phyloP scores from a whole-genome alignment of 495 filamentous ascomycete species.

The Podospora pseudoanserina region DNA sequence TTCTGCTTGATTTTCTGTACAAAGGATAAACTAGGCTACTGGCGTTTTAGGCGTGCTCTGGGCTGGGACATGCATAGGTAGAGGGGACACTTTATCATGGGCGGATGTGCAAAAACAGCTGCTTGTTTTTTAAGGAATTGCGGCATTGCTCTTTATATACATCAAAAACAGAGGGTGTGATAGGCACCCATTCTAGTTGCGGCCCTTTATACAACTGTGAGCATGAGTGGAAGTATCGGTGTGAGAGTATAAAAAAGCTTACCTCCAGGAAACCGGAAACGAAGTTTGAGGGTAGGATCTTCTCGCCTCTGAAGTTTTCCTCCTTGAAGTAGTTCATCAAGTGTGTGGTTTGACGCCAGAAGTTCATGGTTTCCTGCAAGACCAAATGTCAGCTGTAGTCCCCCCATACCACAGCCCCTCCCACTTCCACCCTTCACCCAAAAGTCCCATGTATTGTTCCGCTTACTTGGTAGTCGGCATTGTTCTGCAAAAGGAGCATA shows the following conservation, averaged over 20 bases:
- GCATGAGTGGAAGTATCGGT: not conserved
- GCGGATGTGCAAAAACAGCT: not conserved
- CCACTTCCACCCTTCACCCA: not conserved
- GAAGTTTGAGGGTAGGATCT: conserved; percentile 78
- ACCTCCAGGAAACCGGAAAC: conserved; percentile 92
- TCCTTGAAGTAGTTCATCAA: conserved; percentile 94
- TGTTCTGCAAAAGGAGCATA: conserved; percentile 79
- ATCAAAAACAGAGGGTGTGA: conserved; percentile 24
- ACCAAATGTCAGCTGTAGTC: conserved; percentile 12
- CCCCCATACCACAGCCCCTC: not conserved
- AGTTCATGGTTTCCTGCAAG: conserved; percentile 92
- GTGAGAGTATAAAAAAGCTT: conserved; percentile 20
- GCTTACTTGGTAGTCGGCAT: conserved; percentile 80
- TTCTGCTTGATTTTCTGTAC: conserved; percentile 1
- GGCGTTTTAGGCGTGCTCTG: conserved; percentile 30
- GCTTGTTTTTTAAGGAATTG: conserved; percentile 12
- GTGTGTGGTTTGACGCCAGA: conserved; percentile 96
- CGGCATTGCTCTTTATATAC: conserved; percentile 33
- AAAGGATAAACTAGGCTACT: conserved; percentile 12
- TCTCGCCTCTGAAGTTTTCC: conserved; percentile 70
- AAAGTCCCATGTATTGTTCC: not conserved
- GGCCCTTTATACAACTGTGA: conserved; percentile 38
- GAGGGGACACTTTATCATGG: not conserved
- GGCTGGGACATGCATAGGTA: conserved; percentile 7
- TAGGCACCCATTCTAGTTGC: conserved; percentile 42